Evolutionary conservation across 129 eudicot genomes (phyloP), one percentile per base, ranked within the genome.

Genomic region (Lactuca sativa): DNA sequence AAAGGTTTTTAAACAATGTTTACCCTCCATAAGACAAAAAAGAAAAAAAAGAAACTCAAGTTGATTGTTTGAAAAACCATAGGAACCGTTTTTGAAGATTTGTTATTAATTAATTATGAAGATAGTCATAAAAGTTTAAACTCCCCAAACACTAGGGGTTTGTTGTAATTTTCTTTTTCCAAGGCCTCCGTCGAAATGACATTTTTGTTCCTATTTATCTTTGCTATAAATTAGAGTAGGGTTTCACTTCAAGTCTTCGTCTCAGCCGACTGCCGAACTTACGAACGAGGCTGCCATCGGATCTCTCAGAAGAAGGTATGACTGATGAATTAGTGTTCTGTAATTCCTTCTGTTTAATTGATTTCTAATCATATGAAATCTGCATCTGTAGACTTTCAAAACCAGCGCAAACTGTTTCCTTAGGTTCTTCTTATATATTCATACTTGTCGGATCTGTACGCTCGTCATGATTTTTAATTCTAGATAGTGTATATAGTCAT

Each of bases 211-310:
- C 41, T 36, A 16, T 1, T 51, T 4, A 30, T 60, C 30, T 34
- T 17, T 1, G 41, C 36, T 72, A 72, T 72, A 72, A 72, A 62
- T 62, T 17, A 11, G 62, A 51, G 48, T 72, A 72, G 77, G 77
- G 77, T 72, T 72, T 72, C 36, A 6, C 38, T 10, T 9, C 4
- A 2, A 18, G 37, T 15, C 62, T 4, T 37, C 18, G 31, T 49
- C 62, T 25, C 30, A 48, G 77, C 77, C 69, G 61, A 72, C 77
- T 61, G 16, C 14, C 59, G 49, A 71, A 71, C 67, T 43, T 12
- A 6, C 68, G 36, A 61, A 12, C 52, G 4, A 69, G 68, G 60
- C 51, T 48, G 52, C 68, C 59, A 71, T 41, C 66, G 31, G 13
- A 58, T 30, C 15, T 58, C 76, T 71, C 48, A 16, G 34, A 40